Base-by-base conservation (phyloP, 2,329 filamentous ascomycete species). In the Pochonia chlamydosporia region DNA sequence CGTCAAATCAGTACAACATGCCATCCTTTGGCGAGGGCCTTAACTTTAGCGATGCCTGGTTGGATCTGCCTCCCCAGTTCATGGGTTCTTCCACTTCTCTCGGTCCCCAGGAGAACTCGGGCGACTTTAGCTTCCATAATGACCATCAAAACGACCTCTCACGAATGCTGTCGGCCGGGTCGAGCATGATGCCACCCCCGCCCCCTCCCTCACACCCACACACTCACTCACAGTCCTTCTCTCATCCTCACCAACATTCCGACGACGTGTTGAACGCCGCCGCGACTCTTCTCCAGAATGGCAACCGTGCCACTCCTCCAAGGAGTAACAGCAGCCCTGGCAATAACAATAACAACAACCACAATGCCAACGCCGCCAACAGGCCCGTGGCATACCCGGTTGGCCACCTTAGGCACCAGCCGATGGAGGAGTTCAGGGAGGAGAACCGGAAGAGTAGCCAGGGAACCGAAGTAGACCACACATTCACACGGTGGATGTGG, bases 51-150 rank as follows among this genome's bases (percentile, higher is more conserved):
- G 73, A 75, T 35, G 66, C 69, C 47, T 82, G 78, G 78, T 63
- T 72, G 40, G 78, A 81, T 49, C 67, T 85, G 18, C 83, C 82
- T 5, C 82, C 82, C 2, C 74, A 74, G 42, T 81, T 86, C 53
- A 78, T 87, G 67, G 82, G 82, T 43, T 80, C 82, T 11, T 71
- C 78, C 1, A 84, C 82, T 18, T 84, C 81, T 3, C 78, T 79
- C 52, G 81, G 81, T 16, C 74, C 79, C 43, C 76, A 78, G 30
- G 58, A 56, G 20, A 40, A 55, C 14, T 13, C 46, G 7, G 28
- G 48, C 54, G 37, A 54, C 3, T 50, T 56, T 28, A 46, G 36
- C 13, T 58, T 49, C 28, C n/a, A 53, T 13, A 47, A 47, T 25
- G 52, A 59, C 13, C 48, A 49, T 7, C 52, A 54, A 13, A 43